Conservation (phyloP, 2,329 filamentous ascomycete genomes). For the Penicillium sp. region DNA sequence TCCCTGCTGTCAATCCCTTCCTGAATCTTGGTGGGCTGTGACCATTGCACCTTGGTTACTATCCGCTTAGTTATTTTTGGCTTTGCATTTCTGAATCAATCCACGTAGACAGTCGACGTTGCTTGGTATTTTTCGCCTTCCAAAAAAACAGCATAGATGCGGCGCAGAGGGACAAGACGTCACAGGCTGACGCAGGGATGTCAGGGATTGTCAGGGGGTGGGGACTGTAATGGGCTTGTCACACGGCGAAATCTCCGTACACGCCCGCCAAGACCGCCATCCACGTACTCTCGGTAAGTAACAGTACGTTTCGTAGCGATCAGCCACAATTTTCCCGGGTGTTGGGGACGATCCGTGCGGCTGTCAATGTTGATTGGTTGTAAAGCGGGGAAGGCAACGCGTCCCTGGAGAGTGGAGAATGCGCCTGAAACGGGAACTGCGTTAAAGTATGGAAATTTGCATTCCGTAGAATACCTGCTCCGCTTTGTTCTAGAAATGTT, state of each 20-base stretch:
- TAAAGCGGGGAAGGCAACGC: slow-evolving; percentile 16
- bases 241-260: slow-evolving; percentile 2
- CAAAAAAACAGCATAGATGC: background rate
- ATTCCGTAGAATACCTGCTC: background rate
- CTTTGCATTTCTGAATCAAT: background rate
- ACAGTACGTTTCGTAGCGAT: slow-evolving; percentile 4
- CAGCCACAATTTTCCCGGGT: slow-evolving; percentile 14
- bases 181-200: slow-evolving; percentile 29
- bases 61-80: background rate
- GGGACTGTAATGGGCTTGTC: background rate
- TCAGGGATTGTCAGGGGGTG: slow-evolving; percentile 28
- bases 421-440: slow-evolving; percentile 11
- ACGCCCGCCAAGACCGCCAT: slow-evolving; percentile 25
- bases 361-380: slow-evolving; percentile 19
- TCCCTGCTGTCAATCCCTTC: slow-evolving; percentile 4
- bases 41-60: background rate
- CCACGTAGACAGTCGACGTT: background rate
- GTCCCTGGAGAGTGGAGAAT: slow-evolving; percentile 19
- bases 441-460: background rate
- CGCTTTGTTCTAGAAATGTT: background rate
- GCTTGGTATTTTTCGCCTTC: background rate
- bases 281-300: background rate
- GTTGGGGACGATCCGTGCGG: slow-evolving; percentile 22
- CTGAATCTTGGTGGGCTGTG: background rate
- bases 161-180: slow-evolving; percentile 17